Conservation (phyloP, 176 grass and related monocot genomes). For the Oryza nivara region DNA sequence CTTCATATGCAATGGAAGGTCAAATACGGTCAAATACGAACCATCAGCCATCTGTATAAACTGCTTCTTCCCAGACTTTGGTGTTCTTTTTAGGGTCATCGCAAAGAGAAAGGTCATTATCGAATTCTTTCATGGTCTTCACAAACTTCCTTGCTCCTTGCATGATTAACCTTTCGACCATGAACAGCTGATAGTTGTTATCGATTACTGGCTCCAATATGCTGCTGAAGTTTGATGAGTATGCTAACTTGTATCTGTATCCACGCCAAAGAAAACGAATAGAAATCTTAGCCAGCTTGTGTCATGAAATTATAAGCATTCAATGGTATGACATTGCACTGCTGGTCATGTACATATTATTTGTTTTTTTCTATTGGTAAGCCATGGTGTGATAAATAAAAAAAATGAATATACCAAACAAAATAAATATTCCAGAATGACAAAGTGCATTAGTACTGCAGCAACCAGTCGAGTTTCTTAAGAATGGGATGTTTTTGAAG, state of each 20-base stretch:
- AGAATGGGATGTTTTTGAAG: constrained; percentile 21
- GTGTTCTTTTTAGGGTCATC: constrained; percentile 92
- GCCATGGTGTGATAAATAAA: neutral
- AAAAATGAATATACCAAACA: neutral
- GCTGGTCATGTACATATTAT: neutral
- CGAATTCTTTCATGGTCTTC: constrained; percentile 91
- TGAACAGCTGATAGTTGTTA: constrained; percentile 94
- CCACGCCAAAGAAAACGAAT: constrained; percentile 19
- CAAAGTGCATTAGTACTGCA: neutral
- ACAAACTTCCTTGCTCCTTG: constrained; percentile 77
- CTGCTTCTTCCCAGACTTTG: constrained; percentile 78
- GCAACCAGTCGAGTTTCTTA: neutral
- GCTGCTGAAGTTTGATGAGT: constrained; percentile 81
- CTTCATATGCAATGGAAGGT: neutral
- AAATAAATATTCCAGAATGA: neutral
- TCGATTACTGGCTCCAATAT: constrained; percentile 72
- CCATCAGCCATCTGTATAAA: constrained; percentile 66
- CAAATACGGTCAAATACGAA: neutral
- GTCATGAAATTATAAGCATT: constrained; percentile 12
- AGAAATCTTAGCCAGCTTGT: constrained; percentile 8
- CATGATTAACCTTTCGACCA: constrained; percentile 92
- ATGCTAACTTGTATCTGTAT: constrained; percentile 75
- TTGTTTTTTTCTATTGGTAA: neutral
- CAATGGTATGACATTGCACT: neutral
- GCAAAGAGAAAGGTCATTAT: constrained; percentile 78